phyloP scores from a whole-genome alignment of 805 yeast species.

The Starmerella asiatica region DNA sequence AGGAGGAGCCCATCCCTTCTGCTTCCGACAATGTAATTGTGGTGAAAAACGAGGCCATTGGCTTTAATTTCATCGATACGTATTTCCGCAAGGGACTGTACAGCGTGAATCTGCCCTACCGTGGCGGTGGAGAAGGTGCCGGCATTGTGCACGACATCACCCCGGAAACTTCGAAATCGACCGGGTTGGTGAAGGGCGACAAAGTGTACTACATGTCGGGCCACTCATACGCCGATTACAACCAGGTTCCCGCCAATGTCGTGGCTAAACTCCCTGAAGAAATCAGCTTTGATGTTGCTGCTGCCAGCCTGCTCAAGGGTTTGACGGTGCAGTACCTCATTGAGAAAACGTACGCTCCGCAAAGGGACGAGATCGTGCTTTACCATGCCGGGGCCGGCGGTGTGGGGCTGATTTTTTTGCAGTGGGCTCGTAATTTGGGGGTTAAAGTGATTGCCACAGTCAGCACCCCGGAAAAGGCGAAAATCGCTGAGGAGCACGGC shows the following conservation, averaged over 20 bases:
- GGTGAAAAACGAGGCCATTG: conserved; percentile 61
- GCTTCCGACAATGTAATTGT: conserved; percentile 45
- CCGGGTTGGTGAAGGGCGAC: conserved; percentile 35
- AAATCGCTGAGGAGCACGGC: conserved; percentile 53
- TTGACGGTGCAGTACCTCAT: conserved; percentile 66
- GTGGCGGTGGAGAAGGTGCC: conserved; percentile 49
- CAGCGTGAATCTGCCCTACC: conserved; percentile 53
- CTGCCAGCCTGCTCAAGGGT: conserved; percentile 48
- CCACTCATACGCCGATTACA: conserved; percentile 70
- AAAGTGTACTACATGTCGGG: conserved; percentile 39
- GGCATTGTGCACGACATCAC: conserved; percentile 38
- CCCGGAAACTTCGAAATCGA: conserved; percentile 36
- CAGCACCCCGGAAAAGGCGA: conserved; percentile 59
- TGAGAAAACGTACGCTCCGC: conserved; percentile 48
- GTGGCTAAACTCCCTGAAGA: conserved; percentile 40
- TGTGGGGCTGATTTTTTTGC: conserved; percentile 61
- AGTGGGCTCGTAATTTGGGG: conserved; percentile 48
- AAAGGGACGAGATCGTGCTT: conserved; percentile 51
- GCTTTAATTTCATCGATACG: conserved; percentile 70
- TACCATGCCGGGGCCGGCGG: conserved; percentile 97
- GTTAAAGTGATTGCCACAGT: conserved; percentile 79
- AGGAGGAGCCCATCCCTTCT: conserved; percentile 14
- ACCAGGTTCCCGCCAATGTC: conserved; percentile 26
- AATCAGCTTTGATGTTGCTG: conserved; percentile 42
- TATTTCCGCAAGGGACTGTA: conserved; percentile 74